Conservation (phyloP, 345 rosid genomes). For the Linum usitatissimum region DNA sequence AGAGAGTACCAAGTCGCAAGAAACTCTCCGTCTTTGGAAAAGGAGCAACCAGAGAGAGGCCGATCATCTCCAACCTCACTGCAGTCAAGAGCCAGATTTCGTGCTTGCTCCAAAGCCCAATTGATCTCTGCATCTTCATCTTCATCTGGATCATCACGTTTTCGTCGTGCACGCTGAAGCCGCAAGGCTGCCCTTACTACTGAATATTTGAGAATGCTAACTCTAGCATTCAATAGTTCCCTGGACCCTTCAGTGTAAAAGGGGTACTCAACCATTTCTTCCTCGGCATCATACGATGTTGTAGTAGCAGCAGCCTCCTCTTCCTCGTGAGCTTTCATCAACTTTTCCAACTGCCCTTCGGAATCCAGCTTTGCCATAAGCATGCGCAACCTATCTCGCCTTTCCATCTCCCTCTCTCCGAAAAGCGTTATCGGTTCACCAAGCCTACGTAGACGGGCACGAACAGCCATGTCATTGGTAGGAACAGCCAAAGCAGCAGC, state of each 20-base stretch:
- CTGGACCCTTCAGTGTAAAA: slow-evolving; percentile 76
- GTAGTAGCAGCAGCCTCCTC: slow-evolving; percentile 52
- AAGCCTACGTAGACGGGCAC: slow-evolving; percentile 76
- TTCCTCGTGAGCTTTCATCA: slow-evolving; percentile 81
- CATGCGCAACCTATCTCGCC: slow-evolving; percentile 76
- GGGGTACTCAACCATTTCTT: slow-evolving; percentile 58
- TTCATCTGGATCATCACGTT: slow-evolving; percentile 89
- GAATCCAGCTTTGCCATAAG: slow-evolving; percentile 82
- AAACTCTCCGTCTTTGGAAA: slow-evolving; percentile 62
- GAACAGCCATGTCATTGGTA: slow-evolving; percentile 84
- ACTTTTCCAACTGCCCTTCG: slow-evolving; percentile 70
- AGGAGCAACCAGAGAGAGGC: slow-evolving; percentile 88
- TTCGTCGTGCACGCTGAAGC: slow-evolving; percentile 56
- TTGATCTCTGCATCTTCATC: slow-evolving; percentile 77
- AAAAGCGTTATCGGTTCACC: slow-evolving; percentile 90
- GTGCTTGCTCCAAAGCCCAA: slow-evolving; percentile 59
- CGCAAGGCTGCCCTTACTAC: slow-evolving; percentile 55
- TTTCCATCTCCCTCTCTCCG: slow-evolving; percentile 97
- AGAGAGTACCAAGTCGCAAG: slow-evolving; percentile 74
- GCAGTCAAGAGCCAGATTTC: slow-evolving; percentile 57
- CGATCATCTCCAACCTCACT: slow-evolving; percentile 85
- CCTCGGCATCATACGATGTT: slow-evolving; percentile 44
- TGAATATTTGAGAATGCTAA: slow-evolving; percentile 65
- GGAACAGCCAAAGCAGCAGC: slow-evolving; percentile 96
- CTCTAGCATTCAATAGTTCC: slow-evolving; percentile 63